Base-by-base conservation (phyloP, 2,329 filamentous ascomycete genomes). In the Decorospora gaudefroyi region DNA sequence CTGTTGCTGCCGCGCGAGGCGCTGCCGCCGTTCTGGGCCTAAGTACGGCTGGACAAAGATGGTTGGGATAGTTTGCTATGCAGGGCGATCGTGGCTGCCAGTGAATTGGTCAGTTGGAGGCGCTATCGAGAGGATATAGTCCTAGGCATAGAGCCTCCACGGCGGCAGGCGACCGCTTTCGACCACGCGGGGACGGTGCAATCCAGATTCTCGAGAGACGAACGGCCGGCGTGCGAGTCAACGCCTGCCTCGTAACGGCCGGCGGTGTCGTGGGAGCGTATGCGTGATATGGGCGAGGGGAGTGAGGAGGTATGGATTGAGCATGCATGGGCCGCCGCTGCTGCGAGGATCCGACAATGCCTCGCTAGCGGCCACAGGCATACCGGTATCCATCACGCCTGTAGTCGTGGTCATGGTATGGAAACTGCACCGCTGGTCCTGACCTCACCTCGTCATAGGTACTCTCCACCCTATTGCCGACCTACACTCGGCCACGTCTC, bases 111-210 rank as follows among this genome's bases (percentile, higher is more conserved):
- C 46, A 52, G 52, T 51, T 48, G 56, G 52, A 53, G 56, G 55
- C 52, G 53, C 53, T 67, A 65, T 62, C 51, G 57, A 48, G 31
- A 46, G 39, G 37, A 48, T 57, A 61, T 67, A 64, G 61, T 39
- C 59, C 45, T 42, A 51, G 61, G 64, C 64, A 68, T 68, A 60
- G 53, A 57, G 55, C 56, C 50, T 55, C 40, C 50, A 48, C 37
- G 46, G 50, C 37, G 57, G 59, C 53, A 58, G 53, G 43, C 53
- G 50, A 55, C 54, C 53, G 54, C 53, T 47, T 46, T 44, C 30
- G 46, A 37, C 40, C 32, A 39, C 42, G 41, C 40, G 41, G 40
- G 29, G 42, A 21, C 42, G 40, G 40, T 43, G 50, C n/a, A 41
- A 38, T 35, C 22, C 34, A 42, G n/a, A 12, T 19, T 11, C 17